Percentiles rank a stretch among this genome's conserved stretches.
These are phyloP conservation scores for Pterulicium gracile DNA, from an alignment of 1,284 basidiomycete species.

Conservation along the genomic window DNA sequence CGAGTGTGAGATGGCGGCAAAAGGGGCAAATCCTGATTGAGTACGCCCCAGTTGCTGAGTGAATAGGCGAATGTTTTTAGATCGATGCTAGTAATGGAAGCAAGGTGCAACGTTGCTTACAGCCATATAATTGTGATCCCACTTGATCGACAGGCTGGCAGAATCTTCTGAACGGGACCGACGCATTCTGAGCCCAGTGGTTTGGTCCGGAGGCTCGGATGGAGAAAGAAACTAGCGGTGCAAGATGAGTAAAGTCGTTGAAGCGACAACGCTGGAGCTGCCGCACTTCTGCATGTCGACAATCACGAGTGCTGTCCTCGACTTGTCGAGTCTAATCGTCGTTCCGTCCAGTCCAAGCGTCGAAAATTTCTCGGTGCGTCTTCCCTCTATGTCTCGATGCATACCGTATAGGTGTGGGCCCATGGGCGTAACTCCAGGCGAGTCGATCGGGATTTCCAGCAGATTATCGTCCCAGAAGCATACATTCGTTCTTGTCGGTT, in stretches of 20 bases:
- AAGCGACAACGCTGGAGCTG: too few species aligned
- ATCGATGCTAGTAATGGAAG: too few species aligned
- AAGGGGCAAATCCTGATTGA: not conserved
- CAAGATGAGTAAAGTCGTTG: too few species aligned
- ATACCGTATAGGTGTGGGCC: not conserved
- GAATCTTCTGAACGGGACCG: conserved; percentile 37
- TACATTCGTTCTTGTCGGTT: not conserved
- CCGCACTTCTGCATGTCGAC: conserved; percentile 74
- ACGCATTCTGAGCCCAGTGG: conserved; percentile 48
- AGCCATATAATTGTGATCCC: conserved; percentile 58
- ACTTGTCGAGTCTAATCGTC: conserved; percentile 37
- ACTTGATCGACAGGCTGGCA: conserved; percentile 38
- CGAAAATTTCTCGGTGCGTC: not conserved
- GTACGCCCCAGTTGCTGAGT: not conserved
- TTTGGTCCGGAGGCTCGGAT: conserved; percentile 47
- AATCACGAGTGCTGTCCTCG: conserved; percentile 44
- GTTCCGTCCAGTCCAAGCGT: not conserved
- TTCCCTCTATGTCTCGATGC: not conserved
- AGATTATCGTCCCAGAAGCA: not conserved
- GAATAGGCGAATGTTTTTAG: too few species aligned
- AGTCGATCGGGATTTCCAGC: not conserved
- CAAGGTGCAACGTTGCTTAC: too few species aligned
- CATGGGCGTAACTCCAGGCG: not conserved
- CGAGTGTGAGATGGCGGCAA: conserved; percentile 45
- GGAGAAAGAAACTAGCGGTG: conserved; percentile 53